Conservation (phyloP, 163 green algal genomes). For the Scenedesmus sp. region DNA sequence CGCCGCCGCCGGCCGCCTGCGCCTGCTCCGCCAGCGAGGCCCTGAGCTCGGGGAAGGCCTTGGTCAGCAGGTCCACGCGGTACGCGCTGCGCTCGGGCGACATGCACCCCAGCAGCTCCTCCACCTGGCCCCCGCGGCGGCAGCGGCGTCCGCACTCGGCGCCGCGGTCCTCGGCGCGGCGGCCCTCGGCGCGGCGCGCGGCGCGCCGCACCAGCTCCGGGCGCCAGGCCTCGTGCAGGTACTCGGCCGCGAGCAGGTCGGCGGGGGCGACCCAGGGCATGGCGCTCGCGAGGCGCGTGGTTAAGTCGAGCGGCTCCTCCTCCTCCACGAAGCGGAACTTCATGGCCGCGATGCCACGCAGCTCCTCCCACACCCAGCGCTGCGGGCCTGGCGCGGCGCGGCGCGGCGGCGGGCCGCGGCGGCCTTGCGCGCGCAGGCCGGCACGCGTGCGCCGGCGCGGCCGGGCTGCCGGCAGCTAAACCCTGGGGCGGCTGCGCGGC, state of each 20-base stretch:
- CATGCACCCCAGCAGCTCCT: conserved; percentile 62
- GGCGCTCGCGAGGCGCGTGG: conserved; percentile 62
- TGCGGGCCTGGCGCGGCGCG: not conserved
- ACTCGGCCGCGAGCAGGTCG: conserved; percentile 73
- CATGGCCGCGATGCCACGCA: conserved; percentile 72
- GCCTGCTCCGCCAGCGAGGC: conserved; percentile 15
- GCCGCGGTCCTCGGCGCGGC: too few species aligned
- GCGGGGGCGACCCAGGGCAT: conserved; percentile 64
- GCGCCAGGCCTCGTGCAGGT: conserved; percentile 75
- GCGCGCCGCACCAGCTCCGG: conserved; percentile 54
- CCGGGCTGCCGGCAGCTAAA: not conserved
- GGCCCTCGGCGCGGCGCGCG: too few species aligned
- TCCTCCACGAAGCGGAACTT: conserved; percentile 82
- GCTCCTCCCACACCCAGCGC: conserved; percentile 84
- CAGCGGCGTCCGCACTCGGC: not conserved
- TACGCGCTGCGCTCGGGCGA: conserved; percentile 46
- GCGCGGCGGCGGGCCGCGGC: not conserved
- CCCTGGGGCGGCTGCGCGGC: too few species aligned
- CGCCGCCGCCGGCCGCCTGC: conserved; percentile 8
- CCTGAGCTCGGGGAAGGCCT: conserved; percentile 50
- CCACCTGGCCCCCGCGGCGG: not conserved
- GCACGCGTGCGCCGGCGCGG: too few species aligned
- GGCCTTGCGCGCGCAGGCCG: too few species aligned
- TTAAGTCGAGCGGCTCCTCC: conserved; percentile 81
- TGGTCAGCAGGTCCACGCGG: conserved; percentile 80